Base-by-base conservation (phyloP, 768 basidiomycete species). In the Phaffia australis region DNA sequence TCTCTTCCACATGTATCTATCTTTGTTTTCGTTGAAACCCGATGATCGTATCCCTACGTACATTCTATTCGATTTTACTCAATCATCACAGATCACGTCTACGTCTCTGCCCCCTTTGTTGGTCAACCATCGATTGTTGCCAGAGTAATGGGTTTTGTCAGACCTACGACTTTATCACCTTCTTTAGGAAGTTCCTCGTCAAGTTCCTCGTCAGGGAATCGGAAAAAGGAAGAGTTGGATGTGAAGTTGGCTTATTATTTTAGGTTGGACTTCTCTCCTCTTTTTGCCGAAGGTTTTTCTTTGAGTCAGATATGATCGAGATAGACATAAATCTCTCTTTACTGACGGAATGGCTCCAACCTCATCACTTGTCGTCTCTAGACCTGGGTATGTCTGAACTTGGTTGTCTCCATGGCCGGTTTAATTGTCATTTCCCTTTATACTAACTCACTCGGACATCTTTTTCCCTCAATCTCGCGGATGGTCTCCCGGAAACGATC, bases 71-170 rank as follows among this genome's bases (percentile, higher is more conserved):
- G 35, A 11, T 4, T 11, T 42, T 42, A 11, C 11, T 42, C 35
- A 42, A 42, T 42, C 52, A 30, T 54, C 16, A 52, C 69, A 95
- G 94, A 97, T 78, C 92, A 97, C 79, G 93, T 97, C 72, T 98
- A 95, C 75, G 90, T 90, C 78, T 91, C 93, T 42, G 88, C 91
- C 35, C 87, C 85, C 69, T 97, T 8, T 29, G 56, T 56, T 74
- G 76, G 75, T 21, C 90, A 91, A 69, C 93, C 95, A 66, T 98
- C 95, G 77, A 88, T 88, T 52, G 84, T 99, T 67, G 93, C 88
- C 58, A 85, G 94, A 72, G 89, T 99, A 79, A 94, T 99, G 87
- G 89, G 93, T 78, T 92, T 97, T 73, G 80, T 97, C 21, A 87
- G 87, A 46, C 85, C 89, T 14, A 84, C 8, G 15, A 50, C 50